Evolutionary conservation across 495 filamentous ascomycete species (phyloP).

Genomic region (Xylaria venustula): DNA sequence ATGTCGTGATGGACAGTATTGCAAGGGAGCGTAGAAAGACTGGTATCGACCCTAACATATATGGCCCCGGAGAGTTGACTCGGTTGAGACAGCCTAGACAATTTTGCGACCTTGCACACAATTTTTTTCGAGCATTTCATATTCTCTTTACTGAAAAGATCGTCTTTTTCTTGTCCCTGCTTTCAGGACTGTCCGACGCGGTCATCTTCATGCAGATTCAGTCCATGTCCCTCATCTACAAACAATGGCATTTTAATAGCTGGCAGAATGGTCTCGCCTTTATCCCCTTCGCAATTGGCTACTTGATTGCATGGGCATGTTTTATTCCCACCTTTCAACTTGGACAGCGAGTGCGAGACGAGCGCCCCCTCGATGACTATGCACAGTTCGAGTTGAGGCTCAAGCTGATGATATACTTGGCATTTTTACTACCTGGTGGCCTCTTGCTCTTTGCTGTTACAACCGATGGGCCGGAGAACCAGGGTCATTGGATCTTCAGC

Average conservation of each 20-base stretch:
- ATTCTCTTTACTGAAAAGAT: constrained; percentile 81
- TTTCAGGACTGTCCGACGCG: constrained; percentile 77
- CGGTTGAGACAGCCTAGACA: constrained; percentile 52
- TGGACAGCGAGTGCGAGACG: constrained; percentile 51
- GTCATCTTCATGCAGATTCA: constrained; percentile 79
- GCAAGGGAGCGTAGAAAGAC: constrained; percentile 62
- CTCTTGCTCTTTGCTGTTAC: constrained; percentile 71
- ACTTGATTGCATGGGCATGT: constrained; percentile 60
- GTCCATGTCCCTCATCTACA: constrained; percentile 62
- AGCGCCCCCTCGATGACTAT: constrained; percentile 55
- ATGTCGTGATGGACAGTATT: constrained; percentile 64
- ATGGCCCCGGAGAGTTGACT: constrained; percentile 60
- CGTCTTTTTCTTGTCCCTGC: constrained; percentile 66
- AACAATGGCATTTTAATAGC: constrained; percentile 60
- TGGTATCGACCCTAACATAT: constrained; percentile 54
- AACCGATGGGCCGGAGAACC: constrained; percentile 59
- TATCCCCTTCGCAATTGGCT: constrained; percentile 63
- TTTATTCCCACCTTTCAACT: constrained; percentile 64
- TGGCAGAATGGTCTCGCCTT: constrained; percentile 61
- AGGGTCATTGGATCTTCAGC: constrained; percentile 61
- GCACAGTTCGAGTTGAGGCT: constrained; percentile 59
- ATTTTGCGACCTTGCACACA: constrained; percentile 52
- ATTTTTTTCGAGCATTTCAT: constrained; percentile 70
- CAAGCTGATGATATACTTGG: constrained; percentile 60
- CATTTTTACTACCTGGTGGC: constrained; percentile 64